Percentiles rank a stretch among this genome's conserved stretches.
Conservation (phyloP, 495 filamentous ascomycete genomes). For the Jackrogersella multiformis region DNA sequence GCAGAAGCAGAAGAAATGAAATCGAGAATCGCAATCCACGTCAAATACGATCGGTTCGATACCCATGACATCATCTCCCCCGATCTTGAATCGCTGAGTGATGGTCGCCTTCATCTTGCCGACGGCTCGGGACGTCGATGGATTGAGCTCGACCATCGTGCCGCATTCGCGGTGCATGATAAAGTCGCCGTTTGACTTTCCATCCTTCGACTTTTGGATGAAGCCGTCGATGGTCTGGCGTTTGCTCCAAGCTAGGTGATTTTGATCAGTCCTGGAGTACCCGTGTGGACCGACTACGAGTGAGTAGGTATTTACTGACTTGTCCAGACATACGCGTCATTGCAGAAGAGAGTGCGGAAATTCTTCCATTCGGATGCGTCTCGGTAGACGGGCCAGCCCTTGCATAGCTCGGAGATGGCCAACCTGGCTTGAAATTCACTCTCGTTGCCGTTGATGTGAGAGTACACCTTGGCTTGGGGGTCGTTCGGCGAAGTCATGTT, state of each 20-base stretch:
- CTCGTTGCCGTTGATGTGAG: constrained; percentile 66
- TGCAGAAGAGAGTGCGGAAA: constrained; percentile 67
- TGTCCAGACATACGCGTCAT: constrained; percentile 68
- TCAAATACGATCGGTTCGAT: constrained; percentile 58
- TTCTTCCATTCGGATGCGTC: constrained; percentile 74
- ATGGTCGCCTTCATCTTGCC: constrained; percentile 78
- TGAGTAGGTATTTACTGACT: constrained; percentile 47
- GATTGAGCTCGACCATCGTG: constrained; percentile 63
- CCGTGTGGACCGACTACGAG: not conserved
- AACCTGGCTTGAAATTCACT: constrained; percentile 61
- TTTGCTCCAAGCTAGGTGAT: constrained; percentile 63
- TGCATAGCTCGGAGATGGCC: constrained; percentile 69
- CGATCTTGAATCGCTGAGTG: constrained; percentile 67
- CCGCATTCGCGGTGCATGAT: constrained; percentile 75
- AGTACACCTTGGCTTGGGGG: constrained; percentile 54
- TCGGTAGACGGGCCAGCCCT: constrained; percentile 73
- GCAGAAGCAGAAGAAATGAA: constrained; percentile 69
- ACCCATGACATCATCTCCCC: constrained; percentile 42
- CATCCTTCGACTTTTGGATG: constrained; percentile 66
- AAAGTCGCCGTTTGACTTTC: constrained; percentile 69
- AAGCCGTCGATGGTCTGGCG: constrained; percentile 63
- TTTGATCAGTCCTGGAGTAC: not conserved
- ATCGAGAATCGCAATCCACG: constrained; percentile 70
- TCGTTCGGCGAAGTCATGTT: constrained; percentile 56
- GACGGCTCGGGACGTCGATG: constrained; percentile 61